Evolutionary conservation across 2,329 filamentous ascomycete genomes (phyloP).

Genomic region (Exophiala xenobiotica): DNA sequence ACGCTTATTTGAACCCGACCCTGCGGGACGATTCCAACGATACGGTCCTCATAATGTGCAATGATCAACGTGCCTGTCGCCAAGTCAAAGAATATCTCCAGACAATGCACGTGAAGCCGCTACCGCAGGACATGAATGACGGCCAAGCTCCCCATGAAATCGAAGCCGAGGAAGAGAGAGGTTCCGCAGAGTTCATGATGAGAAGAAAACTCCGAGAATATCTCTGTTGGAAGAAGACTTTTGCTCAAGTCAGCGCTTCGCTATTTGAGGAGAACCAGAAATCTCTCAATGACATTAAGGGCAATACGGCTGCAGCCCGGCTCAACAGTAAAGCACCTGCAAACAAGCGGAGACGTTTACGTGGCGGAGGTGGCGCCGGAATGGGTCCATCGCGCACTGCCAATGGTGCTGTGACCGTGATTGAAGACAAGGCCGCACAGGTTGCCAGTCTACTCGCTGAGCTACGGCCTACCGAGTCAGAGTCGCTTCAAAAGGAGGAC

Average conservation of each 20-base stretch:
- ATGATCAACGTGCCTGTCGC: constrained; percentile 77
- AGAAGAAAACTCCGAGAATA: constrained; percentile 82
- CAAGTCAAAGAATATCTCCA: constrained; percentile 90
- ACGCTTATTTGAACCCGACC: constrained; percentile 78
- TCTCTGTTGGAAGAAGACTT: constrained; percentile 84
- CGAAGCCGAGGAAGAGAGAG: constrained; percentile 56
- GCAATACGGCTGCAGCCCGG: constrained; percentile 48
- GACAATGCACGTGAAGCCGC: constrained; percentile 74
- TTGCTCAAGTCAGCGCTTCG: constrained; percentile 75
- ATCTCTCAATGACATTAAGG: constrained; percentile 66
- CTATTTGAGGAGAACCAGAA: constrained; percentile 80
- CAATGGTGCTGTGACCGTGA: constrained; percentile 59
- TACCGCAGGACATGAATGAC: constrained; percentile 40
- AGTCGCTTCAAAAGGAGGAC: constrained; percentile 73
- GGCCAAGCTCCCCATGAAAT: constrained; percentile 39
- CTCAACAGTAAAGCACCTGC: constrained; percentile 58
- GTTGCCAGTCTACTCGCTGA: constrained; percentile 80
- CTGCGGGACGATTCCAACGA: constrained; percentile 81
- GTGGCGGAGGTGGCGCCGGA: constrained; percentile 69
- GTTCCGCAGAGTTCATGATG: constrained; percentile 86
- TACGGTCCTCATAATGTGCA: constrained; percentile 95
- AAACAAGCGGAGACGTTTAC: constrained; percentile 81
- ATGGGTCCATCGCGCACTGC: constrained; percentile 61
- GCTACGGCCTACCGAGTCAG: constrained; percentile 75
- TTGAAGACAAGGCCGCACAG: constrained; percentile 80